Conservation (phyloP, 192 early-diverging fungal genomes). For the Gryganskiella cystojenkinii region DNA sequence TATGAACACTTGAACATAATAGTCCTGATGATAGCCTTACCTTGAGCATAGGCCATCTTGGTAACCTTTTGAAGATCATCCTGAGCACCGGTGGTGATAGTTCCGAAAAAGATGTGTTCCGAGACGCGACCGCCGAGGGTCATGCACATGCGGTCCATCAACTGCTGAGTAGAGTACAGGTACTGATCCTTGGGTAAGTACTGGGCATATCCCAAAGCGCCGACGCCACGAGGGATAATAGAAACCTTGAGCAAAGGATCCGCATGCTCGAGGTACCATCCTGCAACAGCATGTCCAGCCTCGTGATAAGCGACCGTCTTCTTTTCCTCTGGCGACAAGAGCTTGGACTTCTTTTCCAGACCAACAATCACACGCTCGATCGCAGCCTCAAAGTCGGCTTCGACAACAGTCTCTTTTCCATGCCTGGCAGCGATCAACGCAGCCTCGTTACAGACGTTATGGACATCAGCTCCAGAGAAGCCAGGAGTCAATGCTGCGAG, state of each 20-base stretch:
- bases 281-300: conserved; percentile 98
- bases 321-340: conserved; percentile 97
- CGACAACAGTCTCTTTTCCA: conserved; percentile 79
- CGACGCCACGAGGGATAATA: conserved; percentile 96
- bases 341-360: conserved; percentile 96
- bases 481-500: conserved; percentile 97
- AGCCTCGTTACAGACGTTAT: conserved; percentile 99
- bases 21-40: no score
- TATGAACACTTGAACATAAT: no score
- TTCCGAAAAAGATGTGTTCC: conserved; percentile 93
- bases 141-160: conserved; percentile 94
- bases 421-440: conserved; percentile 96
- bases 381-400: conserved; percentile 95
- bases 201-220: conserved; percentile 98
- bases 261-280: conserved; percentile 97
- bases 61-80: conserved; percentile 99
- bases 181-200: conserved; percentile 98
- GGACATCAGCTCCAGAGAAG: conserved; percentile 97
- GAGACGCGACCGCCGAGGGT: conserved; percentile 86
- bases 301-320: conserved; percentile 99
- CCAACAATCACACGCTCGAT: conserved; percentile 99
- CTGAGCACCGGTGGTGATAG: conserved; percentile 96
- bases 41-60: conserved; percentile 95
- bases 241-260: conserved; percentile 98
- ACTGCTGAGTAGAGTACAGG: conserved; percentile 90